Base-by-base conservation (phyloP, 768 basidiomycete genomes). In the Mycena leptocephala region DNA sequence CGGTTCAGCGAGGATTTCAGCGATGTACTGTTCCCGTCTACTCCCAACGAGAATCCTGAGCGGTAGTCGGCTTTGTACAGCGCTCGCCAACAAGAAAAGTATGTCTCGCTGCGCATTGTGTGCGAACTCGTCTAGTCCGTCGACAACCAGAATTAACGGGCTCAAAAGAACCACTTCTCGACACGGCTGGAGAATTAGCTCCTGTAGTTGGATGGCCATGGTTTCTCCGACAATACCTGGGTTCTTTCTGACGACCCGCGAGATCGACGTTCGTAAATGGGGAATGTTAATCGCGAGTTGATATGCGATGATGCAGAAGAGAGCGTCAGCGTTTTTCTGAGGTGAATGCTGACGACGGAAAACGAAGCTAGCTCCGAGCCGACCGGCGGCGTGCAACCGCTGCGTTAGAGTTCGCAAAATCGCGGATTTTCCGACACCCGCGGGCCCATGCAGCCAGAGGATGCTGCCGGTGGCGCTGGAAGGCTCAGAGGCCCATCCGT, bases 371-470 rank as follows among this genome's bases (percentile, higher is more conserved):
- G 48, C 77, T 5, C 58, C 73, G 14, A 75, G 74, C 1, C 53
- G 46, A 18, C 61, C 74, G 5, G 43, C 30, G 13, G 62, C 62
- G 26, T 35, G 61, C 30, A 72, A 26, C 28, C 70, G 24, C 10
- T 68, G 48, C 51, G 65, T 30, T 10, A 71, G 48, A 10, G 73
- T 66, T 7, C 70, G 51, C 30, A 78, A 33, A 56, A 78, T 69
- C 30, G 74, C 28, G 41, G 77, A 78, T 51, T 78, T 78, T 1
- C 77, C 77, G n/a, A 68, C 70, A 24, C 77, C 77, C 14, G 48
- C 16, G 11, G 77, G 74, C 9, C 77, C 77, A 1, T 64, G 51
- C 33, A 78, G 24, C 28, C 77, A 75, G 37, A 69, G 20, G 26
- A 78, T 64, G n/a, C 46, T 46, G 33, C 63, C 26, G n/a, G 58